These are phyloP conservation scores for Musa beccarii DNA, from an alignment of 176 grass and related monocot genomes.

Conservation along the genomic window DNA sequence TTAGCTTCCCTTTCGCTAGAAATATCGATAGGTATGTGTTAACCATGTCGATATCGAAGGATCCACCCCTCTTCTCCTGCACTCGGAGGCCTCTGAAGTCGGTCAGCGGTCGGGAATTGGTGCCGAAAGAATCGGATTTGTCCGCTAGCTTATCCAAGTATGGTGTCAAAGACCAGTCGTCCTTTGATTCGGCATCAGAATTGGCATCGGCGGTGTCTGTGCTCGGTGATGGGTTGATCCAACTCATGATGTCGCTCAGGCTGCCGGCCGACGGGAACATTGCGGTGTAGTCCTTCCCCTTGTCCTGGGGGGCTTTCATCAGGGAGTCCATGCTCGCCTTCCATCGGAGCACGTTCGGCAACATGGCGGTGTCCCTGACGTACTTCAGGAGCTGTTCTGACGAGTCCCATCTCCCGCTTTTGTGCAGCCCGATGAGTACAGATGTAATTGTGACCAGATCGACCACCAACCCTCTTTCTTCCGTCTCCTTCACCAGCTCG, in stretches of 20 bases:
- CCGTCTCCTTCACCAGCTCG: slow-evolving; percentile 74
- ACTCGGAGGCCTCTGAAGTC: slow-evolving; percentile 56
- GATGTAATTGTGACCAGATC: slow-evolving; percentile 83
- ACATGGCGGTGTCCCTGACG: slow-evolving; percentile 42
- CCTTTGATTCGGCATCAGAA: slow-evolving; percentile 31
- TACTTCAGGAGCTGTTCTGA: slow-evolving; percentile 68
- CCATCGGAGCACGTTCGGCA: slow-evolving; percentile 58
- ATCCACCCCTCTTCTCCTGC: slow-evolving; percentile 41
- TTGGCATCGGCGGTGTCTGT: slow-evolving; percentile 25
- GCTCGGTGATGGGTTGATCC: slow-evolving; percentile 32
- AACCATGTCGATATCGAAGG: slow-evolving; percentile 82
- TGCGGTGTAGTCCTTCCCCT: slow-evolving; percentile 54
- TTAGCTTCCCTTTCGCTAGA: slow-evolving; percentile 76
- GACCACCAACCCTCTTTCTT: slow-evolving; percentile 60
- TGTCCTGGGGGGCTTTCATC: slow-evolving; percentile 58
- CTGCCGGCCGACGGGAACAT: slow-evolving; percentile 56
- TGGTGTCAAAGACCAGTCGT: slow-evolving; percentile 79
- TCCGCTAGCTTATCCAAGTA: slow-evolving; percentile 68
- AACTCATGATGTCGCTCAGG: slow-evolving; percentile 51
- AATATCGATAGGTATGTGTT: slow-evolving; percentile 97
- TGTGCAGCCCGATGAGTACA: slow-evolving; percentile 66
- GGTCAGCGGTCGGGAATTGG: slow-evolving; percentile 38
- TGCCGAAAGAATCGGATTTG: slow-evolving; percentile 26
- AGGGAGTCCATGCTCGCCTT: slow-evolving; percentile 66
- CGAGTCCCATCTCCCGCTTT: slow-evolving; percentile 58